A percentile compares a stretch with the other conserved stretches of the same genome.
phyloP scores from a whole-genome alignment of 257 asterid genomes.

The Przewalskia tangutica region DNA sequence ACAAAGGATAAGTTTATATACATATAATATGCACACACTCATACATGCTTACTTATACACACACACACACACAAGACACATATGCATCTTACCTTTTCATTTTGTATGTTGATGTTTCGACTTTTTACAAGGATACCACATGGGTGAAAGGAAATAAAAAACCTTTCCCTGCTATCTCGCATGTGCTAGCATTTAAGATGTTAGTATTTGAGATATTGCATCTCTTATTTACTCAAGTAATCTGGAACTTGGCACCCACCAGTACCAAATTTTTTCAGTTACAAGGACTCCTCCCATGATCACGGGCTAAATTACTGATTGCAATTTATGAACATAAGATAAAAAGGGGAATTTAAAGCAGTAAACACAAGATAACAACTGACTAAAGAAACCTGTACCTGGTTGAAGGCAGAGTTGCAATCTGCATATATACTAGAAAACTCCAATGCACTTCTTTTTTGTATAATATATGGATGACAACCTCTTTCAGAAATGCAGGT shows the following conservation, averaged over 20 bases:
- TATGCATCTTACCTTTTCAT: conserved; percentile 23
- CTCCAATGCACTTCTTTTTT: not conserved
- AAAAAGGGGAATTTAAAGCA: not conserved
- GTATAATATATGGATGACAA: not conserved
- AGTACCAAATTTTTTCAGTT: not conserved
- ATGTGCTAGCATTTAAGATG: not conserved
- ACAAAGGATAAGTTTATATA: not conserved
- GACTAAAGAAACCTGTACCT: not conserved
- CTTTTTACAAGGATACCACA: conserved; percentile 4
- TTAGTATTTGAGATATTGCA: not conserved
- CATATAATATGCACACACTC: not conserved
- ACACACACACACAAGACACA: conserved; percentile 38
- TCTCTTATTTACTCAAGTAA: not conserved
- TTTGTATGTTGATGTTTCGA: conserved; percentile 5
- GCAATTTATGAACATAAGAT: not conserved
- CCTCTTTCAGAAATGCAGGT: too few relatives aligned
- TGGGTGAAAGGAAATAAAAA: not conserved
- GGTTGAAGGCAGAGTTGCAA: not conserved
- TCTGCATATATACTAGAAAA: not conserved
- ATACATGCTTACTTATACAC: not conserved
- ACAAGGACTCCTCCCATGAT: not conserved
- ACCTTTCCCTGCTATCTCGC: not conserved
- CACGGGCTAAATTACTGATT: not conserved
- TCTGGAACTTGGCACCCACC: not conserved
- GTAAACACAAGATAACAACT: not conserved